phyloP scores from a whole-genome alignment of 2,329 filamentous ascomycete species.

The Ophiostoma ulmi region DNA sequence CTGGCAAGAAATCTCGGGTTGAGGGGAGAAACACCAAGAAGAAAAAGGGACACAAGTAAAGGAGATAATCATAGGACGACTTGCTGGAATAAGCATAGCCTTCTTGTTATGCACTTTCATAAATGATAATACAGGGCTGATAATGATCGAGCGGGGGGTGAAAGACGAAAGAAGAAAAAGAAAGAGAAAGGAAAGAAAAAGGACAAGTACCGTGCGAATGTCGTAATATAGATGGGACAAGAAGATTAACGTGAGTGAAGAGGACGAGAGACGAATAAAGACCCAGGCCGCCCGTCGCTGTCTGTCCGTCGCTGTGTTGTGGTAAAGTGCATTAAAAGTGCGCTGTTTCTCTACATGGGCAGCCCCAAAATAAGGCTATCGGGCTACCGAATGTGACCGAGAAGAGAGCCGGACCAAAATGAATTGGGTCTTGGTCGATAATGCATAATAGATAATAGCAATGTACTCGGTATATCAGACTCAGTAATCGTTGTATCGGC shows the following conservation, averaged over 20 bases:
- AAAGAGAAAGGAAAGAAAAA: not conserved
- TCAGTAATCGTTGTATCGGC: too few species aligned
- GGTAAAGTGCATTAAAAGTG: not conserved
- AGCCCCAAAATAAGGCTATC: conserved; percentile 2
- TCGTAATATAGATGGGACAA: not conserved
- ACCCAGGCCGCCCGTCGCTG: not conserved
- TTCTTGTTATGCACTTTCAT: not conserved
- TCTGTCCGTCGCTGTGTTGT: not conserved
- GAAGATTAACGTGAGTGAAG: not conserved
- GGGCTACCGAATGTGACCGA: conserved; percentile 5
- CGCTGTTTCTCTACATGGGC: conserved; percentile 7
- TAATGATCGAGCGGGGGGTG: not conserved
- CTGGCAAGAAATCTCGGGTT: not conserved
- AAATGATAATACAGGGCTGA: conserved; percentile 1
- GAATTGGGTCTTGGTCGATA: not conserved
- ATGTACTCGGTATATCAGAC: too few species aligned
- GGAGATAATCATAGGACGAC: not conserved
- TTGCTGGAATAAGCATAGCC: not conserved
- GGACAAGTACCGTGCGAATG: not conserved
- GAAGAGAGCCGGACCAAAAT: conserved; percentile 9
- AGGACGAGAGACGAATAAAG: not conserved
- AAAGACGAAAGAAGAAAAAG: not conserved
- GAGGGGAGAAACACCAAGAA: not conserved
- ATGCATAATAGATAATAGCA: not conserved
- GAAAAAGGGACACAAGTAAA: conserved; percentile 1